Percentiles rank a stretch among this genome's conserved stretches.
Evolutionary conservation across 2,329 filamentous ascomycete genomes (phyloP).

Genomic region (Ophiosphaerella korrae): DNA sequence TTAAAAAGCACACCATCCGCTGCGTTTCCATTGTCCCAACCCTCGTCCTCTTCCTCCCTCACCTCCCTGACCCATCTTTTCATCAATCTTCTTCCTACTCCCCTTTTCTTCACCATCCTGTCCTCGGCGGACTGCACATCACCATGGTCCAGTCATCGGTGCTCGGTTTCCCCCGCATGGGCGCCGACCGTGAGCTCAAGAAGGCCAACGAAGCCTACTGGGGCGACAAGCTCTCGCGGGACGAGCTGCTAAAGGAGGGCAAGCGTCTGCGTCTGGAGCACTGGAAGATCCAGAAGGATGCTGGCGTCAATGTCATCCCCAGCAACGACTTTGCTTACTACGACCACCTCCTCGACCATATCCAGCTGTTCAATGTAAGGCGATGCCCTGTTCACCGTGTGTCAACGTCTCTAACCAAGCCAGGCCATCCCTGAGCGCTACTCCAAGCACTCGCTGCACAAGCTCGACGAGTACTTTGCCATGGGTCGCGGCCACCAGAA

Average conservation of each 20-base stretch:
- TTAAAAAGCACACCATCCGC: slow-evolving; percentile 46
- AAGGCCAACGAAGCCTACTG: slow-evolving; percentile 99
- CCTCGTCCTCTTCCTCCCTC: slow-evolving; percentile 15
- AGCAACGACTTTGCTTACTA: slow-evolving; percentile 99
- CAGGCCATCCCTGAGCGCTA: slow-evolving; percentile 93
- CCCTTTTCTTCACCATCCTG: slow-evolving; percentile 12
- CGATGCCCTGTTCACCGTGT: too few species aligned
- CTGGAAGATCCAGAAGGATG: slow-evolving; percentile 99
- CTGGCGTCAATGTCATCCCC: slow-evolving; percentile 95
- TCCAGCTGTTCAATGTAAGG: slow-evolving; percentile 92
- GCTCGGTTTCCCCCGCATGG: slow-evolving; percentile 99
- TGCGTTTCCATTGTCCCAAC: slow-evolving; percentile 12
- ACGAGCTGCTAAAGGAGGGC: slow-evolving; percentile 89
- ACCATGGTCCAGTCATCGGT: slow-evolving; percentile 67
- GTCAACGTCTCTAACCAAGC: slow-evolving; percentile 16
- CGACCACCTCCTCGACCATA: slow-evolving; percentile 96
- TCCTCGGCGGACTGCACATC: slow-evolving; percentile 17
- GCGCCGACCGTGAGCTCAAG: slow-evolving; percentile 98
- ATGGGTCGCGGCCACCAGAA: slow-evolving; percentile 99
- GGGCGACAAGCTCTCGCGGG: slow-evolving; percentile 90
- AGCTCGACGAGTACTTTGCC: slow-evolving; percentile 97
- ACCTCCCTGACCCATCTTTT: slow-evolving; percentile 7
- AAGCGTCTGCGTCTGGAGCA: slow-evolving; percentile 96
- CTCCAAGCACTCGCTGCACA: slow-evolving; percentile 83
- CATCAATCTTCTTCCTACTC: slow-evolving; percentile 1